phyloP scores from a whole-genome alignment of 768 basidiomycete species.

The Hortiboletus campestris region DNA sequence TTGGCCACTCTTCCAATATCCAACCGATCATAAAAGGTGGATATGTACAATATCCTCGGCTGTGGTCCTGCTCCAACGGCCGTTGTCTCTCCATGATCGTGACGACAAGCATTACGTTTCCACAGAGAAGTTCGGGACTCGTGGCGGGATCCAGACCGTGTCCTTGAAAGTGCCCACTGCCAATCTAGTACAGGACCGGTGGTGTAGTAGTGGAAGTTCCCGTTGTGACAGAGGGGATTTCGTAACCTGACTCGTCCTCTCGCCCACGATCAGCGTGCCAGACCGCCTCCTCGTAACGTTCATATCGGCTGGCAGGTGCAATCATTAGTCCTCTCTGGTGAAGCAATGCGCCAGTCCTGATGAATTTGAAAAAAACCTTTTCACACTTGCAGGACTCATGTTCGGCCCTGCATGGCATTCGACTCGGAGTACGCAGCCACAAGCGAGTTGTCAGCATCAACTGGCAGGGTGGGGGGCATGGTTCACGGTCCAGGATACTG shows the following conservation, averaged over 20 bases:
- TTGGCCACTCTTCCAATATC: too few relatives aligned
- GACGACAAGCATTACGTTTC: not conserved
- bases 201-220: not conserved
- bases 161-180: too few relatives aligned
- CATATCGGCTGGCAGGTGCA: not conserved
- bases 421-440: too few relatives aligned
- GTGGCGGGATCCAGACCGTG: not conserved
- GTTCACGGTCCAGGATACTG: not conserved
- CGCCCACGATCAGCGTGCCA: not conserved
- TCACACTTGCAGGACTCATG: too few relatives aligned
- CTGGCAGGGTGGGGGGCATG: not conserved
- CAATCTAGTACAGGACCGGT: not conserved
- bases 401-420: too few relatives aligned
- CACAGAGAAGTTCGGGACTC: not conserved
- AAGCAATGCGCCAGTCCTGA: too few relatives aligned
- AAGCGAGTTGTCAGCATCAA: too few relatives aligned
- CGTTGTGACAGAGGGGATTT: not conserved
- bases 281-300: not conserved
- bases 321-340: too few relatives aligned
- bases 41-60: not conserved
- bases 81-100: not conserved
- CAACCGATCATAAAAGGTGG: too few relatives aligned
- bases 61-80: not conserved
- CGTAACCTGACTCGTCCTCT: not conserved
- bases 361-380: too few relatives aligned